Conservation (phyloP, 1,284 basidiomycete species). For the Austroboletus novae-zelandiae region DNA sequence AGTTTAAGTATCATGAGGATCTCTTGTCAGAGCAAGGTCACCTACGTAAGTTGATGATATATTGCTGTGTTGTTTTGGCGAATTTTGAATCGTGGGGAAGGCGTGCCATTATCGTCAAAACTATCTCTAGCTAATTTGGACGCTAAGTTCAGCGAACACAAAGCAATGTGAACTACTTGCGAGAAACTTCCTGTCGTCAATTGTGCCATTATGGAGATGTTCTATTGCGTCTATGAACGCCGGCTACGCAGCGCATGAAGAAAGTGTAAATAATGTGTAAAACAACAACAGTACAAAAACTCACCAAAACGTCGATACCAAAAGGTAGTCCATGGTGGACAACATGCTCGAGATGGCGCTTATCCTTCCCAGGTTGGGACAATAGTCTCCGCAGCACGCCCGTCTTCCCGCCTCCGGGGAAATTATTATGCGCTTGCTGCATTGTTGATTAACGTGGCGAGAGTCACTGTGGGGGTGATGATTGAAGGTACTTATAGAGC, state of each 20-base stretch:
- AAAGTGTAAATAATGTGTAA: background rate
- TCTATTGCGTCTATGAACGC: constrained; percentile 50
- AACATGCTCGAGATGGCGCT: constrained; percentile 25
- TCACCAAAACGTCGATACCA: constrained; percentile 18
- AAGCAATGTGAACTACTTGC: constrained; percentile 30
- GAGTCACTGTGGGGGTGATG: too few relatives aligned
- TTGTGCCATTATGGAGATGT: constrained; percentile 40
- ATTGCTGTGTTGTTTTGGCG: constrained; percentile 42
- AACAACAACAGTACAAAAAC: background rate
- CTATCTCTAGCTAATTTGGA: constrained; percentile 49
- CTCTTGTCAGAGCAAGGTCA: constrained; percentile 1
- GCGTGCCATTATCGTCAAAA: constrained; percentile 54
- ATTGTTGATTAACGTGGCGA: too few relatives aligned
- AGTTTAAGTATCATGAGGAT: background rate
- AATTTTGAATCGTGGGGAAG: constrained; percentile 36
- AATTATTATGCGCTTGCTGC: too few relatives aligned
- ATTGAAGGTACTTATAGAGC: too few relatives aligned
- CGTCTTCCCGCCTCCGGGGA: too few relatives aligned
- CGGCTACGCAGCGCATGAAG: constrained; percentile 31
- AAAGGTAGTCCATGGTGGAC: constrained; percentile 21
- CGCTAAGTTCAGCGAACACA: constrained; percentile 3
- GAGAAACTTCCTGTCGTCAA: constrained; percentile 59
- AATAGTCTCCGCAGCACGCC: too few relatives aligned
- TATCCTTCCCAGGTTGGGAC: background rate
- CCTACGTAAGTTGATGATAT: constrained; percentile 51